Evolutionary conservation across 2,329 filamentous ascomycete species (phyloP).

Genomic region (Aspergillus caelatus): DNA sequence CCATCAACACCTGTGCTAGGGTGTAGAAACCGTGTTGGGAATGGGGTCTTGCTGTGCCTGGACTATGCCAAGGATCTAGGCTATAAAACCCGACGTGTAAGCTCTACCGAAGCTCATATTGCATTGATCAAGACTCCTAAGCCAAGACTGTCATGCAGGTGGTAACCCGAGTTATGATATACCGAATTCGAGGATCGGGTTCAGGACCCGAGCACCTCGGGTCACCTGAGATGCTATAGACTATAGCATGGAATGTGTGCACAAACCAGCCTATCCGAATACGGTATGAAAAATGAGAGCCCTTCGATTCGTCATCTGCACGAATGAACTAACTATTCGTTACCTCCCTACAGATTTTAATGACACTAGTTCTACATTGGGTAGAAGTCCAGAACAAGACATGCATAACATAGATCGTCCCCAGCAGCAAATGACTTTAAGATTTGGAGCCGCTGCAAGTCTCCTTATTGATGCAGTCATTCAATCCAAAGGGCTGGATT

Average conservation of each 20-base stretch:
- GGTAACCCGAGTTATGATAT: not conserved
- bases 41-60: not conserved
- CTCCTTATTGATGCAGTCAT: no score
- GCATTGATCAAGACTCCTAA: not conserved
- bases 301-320: not conserved
- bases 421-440: no score
- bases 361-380: no score
- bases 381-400: no score
- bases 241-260: not conserved
- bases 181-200: not conserved
- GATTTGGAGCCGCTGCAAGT: no score
- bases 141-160: not conserved
- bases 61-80: not conserved
- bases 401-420: no score
- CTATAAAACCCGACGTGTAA: not conserved
- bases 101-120: not conserved
- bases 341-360: no score
- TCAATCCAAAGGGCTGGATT: no score
- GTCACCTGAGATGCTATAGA: not conserved
- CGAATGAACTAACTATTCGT: not conserved
- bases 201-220: not conserved
- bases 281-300: not conserved
- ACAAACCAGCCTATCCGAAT: not conserved
- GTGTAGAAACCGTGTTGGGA: not conserved
- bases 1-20: not conserved